Base-by-base conservation (phyloP, 2,329 filamentous ascomycete species). In the Polychaeton citri region DNA sequence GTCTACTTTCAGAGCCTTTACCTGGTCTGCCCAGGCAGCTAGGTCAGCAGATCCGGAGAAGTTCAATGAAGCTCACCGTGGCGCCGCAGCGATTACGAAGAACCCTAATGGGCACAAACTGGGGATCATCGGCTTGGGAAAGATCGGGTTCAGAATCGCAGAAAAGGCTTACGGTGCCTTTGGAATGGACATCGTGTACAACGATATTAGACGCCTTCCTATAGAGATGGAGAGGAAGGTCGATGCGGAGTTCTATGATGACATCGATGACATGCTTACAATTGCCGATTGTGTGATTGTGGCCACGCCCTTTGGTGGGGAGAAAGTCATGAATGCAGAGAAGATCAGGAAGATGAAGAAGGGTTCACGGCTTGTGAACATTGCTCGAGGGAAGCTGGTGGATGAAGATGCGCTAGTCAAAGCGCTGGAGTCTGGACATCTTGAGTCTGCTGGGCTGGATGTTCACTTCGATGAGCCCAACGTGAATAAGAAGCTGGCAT, bases 121-220 rank as follows among this genome's bases (percentile, higher is more conserved):
- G 0, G 81, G 79, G 0, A 66, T 85, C 19, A 68, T 86, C 18
- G 81, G 81, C 0, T 64, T 85, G 2, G 80, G 80, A 2, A 74
- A 77, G 16, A 65, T 48, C 24, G 45, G 45, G 5, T 43, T 41
- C 37, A 35, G 43, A 10, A 67, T 85, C 15, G 80, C 74, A 0
- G 53, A 68, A 33, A 79, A 77, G 45, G 71, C 68, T 0, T 53
- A 59, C 18, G 45, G 63, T 0, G 72, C 71, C 1, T 79, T 83
- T 44, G 75, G 71, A 28, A 84, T 85, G 79, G 58, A 65, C 26
- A 69, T 85, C 21, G 58, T 68, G 38, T 82, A 81, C 50, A 64
- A 71, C 49, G 77, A 82, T 52, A 57, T 79, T 1, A 54, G 64
- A 32, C 62, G 68, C 42, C 68, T 73, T 43, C 47, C 62, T 1